Percentiles rank a stretch among this genome's conserved stretches.
phyloP scores from a whole-genome alignment of 257 asterid species.

The Eustoma russellianum region DNA sequence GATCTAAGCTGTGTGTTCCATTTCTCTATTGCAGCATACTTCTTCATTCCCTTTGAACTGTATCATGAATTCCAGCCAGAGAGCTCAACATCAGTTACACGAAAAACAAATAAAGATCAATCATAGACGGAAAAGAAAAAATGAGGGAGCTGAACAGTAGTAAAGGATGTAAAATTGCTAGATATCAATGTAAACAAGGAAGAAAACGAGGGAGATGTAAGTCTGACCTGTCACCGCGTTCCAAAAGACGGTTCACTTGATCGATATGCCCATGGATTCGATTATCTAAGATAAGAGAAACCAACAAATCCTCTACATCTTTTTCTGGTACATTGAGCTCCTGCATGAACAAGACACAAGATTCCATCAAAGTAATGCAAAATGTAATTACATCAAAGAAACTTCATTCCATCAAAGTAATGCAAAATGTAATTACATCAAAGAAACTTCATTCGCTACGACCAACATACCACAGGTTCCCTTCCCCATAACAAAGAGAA shows the following conservation, averaged over 20 bases:
- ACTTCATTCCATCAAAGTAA: not conserved
- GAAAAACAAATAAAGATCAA: not conserved
- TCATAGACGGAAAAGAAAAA: no score
- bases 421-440: not conserved
- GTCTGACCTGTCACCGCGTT: conserved; percentile 88
- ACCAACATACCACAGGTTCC: not conserved
- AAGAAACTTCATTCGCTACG: not conserved
- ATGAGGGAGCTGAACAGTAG: no score
- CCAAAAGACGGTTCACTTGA: conserved; percentile 87
- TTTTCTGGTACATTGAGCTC: conserved; percentile 97
- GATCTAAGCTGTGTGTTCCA: conserved; percentile 92
- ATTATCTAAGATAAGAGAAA: conserved; percentile 85
- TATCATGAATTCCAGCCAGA: not conserved
- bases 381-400: not conserved
- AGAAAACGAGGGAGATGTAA: conserved; percentile 5
- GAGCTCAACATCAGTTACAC: not conserved
- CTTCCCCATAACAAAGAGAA: not conserved
- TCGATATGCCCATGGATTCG: conserved; percentile 88
- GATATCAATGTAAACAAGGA: not conserved
- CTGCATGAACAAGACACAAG: conserved; percentile 23
- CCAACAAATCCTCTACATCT: conserved; percentile 88
- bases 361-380: not conserved
- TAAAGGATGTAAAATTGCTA: no score
- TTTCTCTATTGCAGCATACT: conserved; percentile 81
- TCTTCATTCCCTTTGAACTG: conserved; percentile 94